Conservation (phyloP, 1,139 yeast species). For the Taphrina pruni region DNA sequence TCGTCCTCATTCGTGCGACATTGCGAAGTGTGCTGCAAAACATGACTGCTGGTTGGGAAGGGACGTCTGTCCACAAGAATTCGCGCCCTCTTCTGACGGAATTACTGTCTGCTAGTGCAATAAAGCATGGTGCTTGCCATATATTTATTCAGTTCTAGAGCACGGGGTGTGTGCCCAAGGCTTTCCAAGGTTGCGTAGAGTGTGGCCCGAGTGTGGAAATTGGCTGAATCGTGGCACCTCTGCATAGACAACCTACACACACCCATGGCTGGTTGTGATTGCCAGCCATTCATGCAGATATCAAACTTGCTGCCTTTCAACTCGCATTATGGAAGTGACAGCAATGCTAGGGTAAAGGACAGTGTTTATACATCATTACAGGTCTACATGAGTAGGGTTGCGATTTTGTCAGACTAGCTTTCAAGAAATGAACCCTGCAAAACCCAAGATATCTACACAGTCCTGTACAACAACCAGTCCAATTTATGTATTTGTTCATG, state of each 20-base stretch:
- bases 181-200: neutral
- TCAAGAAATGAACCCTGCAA: neutral
- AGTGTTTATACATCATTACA: neutral
- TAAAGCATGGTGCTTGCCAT: too few relatives aligned
- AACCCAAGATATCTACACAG: neutral
- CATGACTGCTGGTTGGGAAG: neutral
- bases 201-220: constrained; percentile 7
- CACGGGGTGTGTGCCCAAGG: neutral
- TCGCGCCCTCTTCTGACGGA: too few relatives aligned
- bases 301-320: too few relatives aligned
- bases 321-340: too few relatives aligned
- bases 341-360: neutral
- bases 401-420: neutral
- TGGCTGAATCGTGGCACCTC: constrained; percentile 6
- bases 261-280: too few relatives aligned
- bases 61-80: too few relatives aligned
- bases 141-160: too few relatives aligned
- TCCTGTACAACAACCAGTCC: neutral
- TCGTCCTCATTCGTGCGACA: constrained; percentile 3
- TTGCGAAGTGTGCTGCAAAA: neutral
- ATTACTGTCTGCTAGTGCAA: too few relatives aligned
- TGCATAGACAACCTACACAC: neutral
- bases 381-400: neutral
- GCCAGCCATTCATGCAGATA: too few relatives aligned
- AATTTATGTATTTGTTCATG: too few relatives aligned